Percentiles rank a stretch among this genome's conserved stretches.
Evolutionary conservation across 75 land plant genomes (phyloP).

Genomic region (Selaginella tamariscina): DNA sequence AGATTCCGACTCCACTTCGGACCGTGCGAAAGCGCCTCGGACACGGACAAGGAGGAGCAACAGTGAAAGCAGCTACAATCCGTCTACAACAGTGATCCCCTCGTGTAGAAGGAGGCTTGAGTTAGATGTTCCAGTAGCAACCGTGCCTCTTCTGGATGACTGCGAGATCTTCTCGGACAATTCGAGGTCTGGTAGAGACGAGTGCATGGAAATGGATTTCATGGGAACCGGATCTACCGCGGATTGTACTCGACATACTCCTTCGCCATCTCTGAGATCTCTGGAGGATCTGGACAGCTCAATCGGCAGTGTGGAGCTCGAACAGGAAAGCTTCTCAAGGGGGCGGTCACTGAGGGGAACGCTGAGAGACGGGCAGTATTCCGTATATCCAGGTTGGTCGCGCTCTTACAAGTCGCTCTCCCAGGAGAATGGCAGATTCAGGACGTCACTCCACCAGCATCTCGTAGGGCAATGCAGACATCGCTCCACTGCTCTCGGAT

Average conservation of each 20-base stretch:
- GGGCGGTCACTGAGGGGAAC: background rate
- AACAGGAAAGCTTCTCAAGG: background rate
- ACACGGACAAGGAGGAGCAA: background rate
- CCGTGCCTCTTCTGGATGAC: background rate
- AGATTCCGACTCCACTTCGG: background rate
- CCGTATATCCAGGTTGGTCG: background rate
- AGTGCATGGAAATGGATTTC: background rate
- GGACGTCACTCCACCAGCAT: background rate
- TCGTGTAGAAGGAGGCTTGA: background rate
- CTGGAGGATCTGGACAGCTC: background rate
- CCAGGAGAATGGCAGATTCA: background rate
- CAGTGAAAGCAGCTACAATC: background rate
- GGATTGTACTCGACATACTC: background rate
- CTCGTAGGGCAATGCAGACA: background rate
- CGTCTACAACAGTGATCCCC: background rate
- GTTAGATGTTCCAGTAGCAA: background rate
- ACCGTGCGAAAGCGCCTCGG: background rate
- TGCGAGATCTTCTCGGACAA: background rate
- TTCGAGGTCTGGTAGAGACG: background rate
- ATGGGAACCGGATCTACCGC: background rate
- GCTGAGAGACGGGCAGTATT: background rate
- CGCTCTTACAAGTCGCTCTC: background rate
- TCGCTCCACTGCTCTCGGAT: background rate
- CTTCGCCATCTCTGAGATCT: background rate
- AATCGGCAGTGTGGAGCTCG: background rate